Evolutionary conservation across 2,329 filamentous ascomycete species (phyloP), one percentile per base, ranked within the genome.

Genomic region (Cladosporium cucumerinum): DNA sequence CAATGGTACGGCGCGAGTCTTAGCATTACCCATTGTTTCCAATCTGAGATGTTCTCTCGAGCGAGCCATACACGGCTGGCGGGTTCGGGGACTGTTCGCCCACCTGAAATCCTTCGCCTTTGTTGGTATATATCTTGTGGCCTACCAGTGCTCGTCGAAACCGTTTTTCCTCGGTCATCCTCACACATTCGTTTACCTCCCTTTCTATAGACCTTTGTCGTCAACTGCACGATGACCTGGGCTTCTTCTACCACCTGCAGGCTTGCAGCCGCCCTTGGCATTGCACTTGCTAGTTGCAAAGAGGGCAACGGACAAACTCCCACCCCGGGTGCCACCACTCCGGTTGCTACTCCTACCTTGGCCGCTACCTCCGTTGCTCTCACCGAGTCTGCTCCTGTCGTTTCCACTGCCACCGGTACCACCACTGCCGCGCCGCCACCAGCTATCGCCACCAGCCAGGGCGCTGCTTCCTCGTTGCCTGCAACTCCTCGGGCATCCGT

Each of bases 221-320:
- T 30, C 12, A 16, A n/a, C 32, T 46, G 34, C 14, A 62, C 18
- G 25, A 62, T 62, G 60, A 54, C 49, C 48, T 52, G 46, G 46
- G 39, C 49, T 8, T 55, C 60, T 43, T 34, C 39, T 55, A 49
- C 60, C 25, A 30, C 43, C 49, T 62, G 60, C 60, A 62, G 18
- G 60, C 49, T 62, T 54, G 60, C 60, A 43, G 60, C 60, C 49
- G 49, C 60, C 49, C 49, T 62, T 55, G 49, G 49, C 60, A 62
- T 62, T 23, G 34, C 49, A 10, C 60, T 62, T 21, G 49, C 36
- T 18, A 30, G 49, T 23, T 62, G 60, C 60, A 34, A 55, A 46
- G 28, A 34, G 21, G 60, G 60, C 60, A 54, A 54, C 32, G 51
- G 51, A 32, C 46, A 62, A 28, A 51, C 49, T 18, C 30, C 48